These are phyloP conservation scores for Petunia axillaris DNA, from an alignment of 257 asterid genomes.

Conservation along the genomic window DNA sequence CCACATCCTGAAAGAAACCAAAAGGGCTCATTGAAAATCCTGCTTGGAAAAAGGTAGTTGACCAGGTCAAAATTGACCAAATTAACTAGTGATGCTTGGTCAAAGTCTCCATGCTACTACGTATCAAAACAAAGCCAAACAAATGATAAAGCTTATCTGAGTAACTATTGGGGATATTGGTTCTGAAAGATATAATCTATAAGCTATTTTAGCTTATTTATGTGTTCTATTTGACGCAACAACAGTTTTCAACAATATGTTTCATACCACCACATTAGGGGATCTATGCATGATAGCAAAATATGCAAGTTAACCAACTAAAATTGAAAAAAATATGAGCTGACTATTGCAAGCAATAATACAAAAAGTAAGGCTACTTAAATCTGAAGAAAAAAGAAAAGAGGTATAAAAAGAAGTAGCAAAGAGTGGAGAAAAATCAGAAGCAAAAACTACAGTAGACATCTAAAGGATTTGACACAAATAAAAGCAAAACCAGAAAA, in stretches of 20 bases:
- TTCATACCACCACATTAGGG: background rate
- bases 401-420: background rate
- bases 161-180: background rate
- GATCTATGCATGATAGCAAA: background rate
- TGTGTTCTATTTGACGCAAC: background rate
- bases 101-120: background rate
- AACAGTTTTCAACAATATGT: background rate
- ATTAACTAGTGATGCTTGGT: too few species aligned
- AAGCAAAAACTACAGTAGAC: background rate
- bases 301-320: background rate
- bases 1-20: background rate
- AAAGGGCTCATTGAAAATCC: background rate
- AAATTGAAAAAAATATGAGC: background rate
- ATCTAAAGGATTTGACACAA: background rate
- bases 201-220: background rate
- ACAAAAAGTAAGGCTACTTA: background rate
- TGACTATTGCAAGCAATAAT: background rate
- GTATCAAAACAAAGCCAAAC: constrained; percentile 1
- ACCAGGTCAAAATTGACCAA: too few species aligned
- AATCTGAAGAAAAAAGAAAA: background rate
- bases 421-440: too few species aligned
- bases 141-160: background rate
- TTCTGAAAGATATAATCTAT: background rate
- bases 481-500: too few species aligned
- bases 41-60: background rate